A percentile compares a stretch with the other conserved stretches of the same genome.
Conservation (phyloP, 495 filamentous ascomycete genomes). For the Penicillium tannophilum region DNA sequence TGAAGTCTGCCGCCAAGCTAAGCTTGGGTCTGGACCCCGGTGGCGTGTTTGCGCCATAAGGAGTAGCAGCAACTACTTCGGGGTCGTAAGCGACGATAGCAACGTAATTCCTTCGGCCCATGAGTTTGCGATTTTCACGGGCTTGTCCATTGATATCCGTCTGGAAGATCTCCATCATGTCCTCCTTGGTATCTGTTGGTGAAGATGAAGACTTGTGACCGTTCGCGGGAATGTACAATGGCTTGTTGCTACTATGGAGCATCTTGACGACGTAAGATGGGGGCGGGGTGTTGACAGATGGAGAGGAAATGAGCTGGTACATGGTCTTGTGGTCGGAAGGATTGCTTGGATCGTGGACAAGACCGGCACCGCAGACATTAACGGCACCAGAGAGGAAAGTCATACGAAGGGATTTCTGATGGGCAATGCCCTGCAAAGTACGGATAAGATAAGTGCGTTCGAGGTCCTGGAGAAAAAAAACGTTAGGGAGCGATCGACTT, state of each 20-base stretch:
- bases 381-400: slow-evolving; percentile 94
- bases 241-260: slow-evolving; percentile 82
- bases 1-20: slow-evolving; percentile 92
- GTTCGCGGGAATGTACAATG: slow-evolving; percentile 87
- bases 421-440: slow-evolving; percentile 90
- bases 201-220: slow-evolving; percentile 70
- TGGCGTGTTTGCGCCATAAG: slow-evolving; percentile 41
- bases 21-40: slow-evolving; percentile 60
- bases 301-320: slow-evolving; percentile 94
- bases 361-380: slow-evolving; percentile 87
- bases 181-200: slow-evolving; percentile 86
- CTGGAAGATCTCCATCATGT: slow-evolving; percentile 99
- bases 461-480: slow-evolving; percentile 60
- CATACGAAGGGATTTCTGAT: slow-evolving; percentile 93
- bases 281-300: slow-evolving; percentile 86
- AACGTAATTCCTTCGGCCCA: slow-evolving; percentile 92
- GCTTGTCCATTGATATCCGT: slow-evolving; percentile 78
- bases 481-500: slow-evolving; percentile 10
- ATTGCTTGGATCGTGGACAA: slow-evolving; percentile 90
- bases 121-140: slow-evolving; percentile 83
- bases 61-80: slow-evolving; percentile 62
- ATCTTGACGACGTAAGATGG: slow-evolving; percentile 85
- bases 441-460: slow-evolving; percentile 96
- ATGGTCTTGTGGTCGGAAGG: slow-evolving; percentile 97
- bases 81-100: slow-evolving; percentile 93